phyloP scores from a whole-genome alignment of 1,139 yeast species.

The Pichia norvegensis region DNA sequence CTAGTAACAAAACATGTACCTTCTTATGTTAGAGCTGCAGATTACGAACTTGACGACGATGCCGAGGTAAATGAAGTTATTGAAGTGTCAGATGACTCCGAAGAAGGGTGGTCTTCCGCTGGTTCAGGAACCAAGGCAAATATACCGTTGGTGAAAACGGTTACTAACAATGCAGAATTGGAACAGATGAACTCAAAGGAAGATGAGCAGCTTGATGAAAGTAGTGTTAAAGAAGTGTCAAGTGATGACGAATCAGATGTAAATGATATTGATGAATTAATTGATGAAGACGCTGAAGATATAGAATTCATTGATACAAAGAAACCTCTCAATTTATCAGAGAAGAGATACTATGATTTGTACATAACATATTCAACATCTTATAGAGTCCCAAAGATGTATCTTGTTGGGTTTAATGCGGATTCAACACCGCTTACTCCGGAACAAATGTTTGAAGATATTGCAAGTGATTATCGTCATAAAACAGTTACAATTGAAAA shows the following conservation, averaged over 20 bases:
- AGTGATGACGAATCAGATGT: conserved; percentile 12
- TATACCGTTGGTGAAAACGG: not conserved
- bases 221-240: conserved; percentile 11
- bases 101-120: conserved; percentile 4
- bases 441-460: conserved; percentile 88
- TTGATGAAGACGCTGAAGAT: conserved; percentile 22
- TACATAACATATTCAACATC: conserved; percentile 91
- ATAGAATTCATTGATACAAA: conserved; percentile 24
- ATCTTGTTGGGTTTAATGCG: conserved; percentile 76
- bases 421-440: conserved; percentile 86
- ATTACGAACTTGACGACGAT: conserved; percentile 37
- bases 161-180: not conserved
- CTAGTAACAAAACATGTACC: conserved; percentile 87
- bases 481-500: conserved; percentile 95
- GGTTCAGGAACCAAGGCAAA: not conserved
- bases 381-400: conserved; percentile 92
- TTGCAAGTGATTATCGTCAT: conserved; percentile 82
- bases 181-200: not conserved
- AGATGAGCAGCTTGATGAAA: conserved; percentile 6
- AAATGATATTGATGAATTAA: conserved; percentile 18
- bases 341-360: conserved; percentile 70
- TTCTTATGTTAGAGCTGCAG: conserved; percentile 64
- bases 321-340: conserved; percentile 24
- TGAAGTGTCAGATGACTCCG: conserved; percentile 23
- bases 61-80: conserved; percentile 30